phyloP scores from a whole-genome alignment of 2,329 filamentous ascomycete genomes.

The Xylaria sp. region DNA sequence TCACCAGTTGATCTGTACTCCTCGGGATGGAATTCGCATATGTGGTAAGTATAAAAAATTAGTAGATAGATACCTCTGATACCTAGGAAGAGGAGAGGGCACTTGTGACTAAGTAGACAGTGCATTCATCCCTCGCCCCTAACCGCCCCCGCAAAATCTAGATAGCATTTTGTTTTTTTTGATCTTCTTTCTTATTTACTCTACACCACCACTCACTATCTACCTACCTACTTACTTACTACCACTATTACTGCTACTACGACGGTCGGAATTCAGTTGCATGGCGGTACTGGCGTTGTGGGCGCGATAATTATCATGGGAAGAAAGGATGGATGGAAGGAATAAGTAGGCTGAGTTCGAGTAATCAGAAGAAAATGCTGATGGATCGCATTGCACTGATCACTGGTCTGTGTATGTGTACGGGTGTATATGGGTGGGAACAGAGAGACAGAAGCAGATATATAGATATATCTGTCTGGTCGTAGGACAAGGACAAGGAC shows the following conservation, averaged over 20 bases:
- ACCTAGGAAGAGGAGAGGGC: constrained; percentile 23
- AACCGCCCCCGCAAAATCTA: constrained; percentile 23
- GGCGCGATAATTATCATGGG: neutral
- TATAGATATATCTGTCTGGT: too few relatives aligned
- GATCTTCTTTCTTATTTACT: too few relatives aligned
- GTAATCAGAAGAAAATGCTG: neutral
- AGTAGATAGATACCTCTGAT: constrained; percentile 40
- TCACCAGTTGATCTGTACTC: constrained; percentile 15
- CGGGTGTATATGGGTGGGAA: too few relatives aligned
- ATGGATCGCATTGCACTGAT: too few relatives aligned
- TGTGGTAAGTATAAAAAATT: constrained; percentile 21
- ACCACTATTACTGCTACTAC: neutral
- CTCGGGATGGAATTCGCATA: constrained; percentile 11
- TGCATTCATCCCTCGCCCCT: constrained; percentile 8
- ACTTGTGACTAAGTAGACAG: neutral
- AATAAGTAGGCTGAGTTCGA: neutral
- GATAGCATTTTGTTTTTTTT: constrained; percentile 35
- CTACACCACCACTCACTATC: neutral
- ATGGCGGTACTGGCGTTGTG: constrained; percentile 1
- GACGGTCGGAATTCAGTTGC: neutral
- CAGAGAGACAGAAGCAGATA: too few relatives aligned
- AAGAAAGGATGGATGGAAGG: neutral
- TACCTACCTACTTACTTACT: neutral
- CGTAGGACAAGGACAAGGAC: too few relatives aligned
- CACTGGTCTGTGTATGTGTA: too few relatives aligned